Percentiles rank a stretch among this genome's conserved stretches.
These are phyloP conservation scores for Xerocomellus amylosporus DNA, from an alignment of 768 basidiomycete genomes.

Conservation along the genomic window DNA sequence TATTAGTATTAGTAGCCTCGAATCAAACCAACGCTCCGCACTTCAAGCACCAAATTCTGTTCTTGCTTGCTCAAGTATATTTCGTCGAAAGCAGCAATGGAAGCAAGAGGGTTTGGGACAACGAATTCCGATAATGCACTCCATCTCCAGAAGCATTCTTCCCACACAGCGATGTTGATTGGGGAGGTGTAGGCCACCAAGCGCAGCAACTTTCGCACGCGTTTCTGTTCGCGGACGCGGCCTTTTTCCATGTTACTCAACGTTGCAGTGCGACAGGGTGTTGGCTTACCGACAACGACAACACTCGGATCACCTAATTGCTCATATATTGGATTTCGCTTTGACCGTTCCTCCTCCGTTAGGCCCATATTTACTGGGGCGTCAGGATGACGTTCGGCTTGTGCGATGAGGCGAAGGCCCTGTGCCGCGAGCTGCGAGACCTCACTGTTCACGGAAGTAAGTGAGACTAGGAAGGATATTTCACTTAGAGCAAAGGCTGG, in stretches of 20 bases:
- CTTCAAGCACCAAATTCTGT: constrained; percentile 39
- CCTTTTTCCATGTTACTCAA: constrained; percentile 40
- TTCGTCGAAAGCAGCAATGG: constrained; percentile 35
- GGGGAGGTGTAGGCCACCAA: constrained; percentile 60
- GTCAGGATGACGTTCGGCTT: constrained; percentile 61
- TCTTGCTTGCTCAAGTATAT: constrained; percentile 37
- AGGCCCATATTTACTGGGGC: constrained; percentile 50
- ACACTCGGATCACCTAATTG: constrained; percentile 75
- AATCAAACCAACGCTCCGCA: constrained; percentile 14
- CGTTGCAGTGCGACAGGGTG: neutral
- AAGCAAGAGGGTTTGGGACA: constrained; percentile 37
- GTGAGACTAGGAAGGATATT: constrained; percentile 66
- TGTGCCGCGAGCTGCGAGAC: constrained; percentile 69
- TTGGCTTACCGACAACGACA: constrained; percentile 59
- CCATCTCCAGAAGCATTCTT: constrained; percentile 81
- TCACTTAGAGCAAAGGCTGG: constrained; percentile 68
- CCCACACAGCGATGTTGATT: constrained; percentile 77
- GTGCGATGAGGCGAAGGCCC: constrained; percentile 64
- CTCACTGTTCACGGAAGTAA: constrained; percentile 65
- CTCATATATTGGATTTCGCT: constrained; percentile 72
- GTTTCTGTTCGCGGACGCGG: constrained; percentile 76
- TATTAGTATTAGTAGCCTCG: constrained; percentile 1
- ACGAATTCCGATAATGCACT: constrained; percentile 58
- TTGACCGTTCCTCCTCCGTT: constrained; percentile 61
- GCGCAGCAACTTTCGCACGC: constrained; percentile 69